Evolutionary conservation across 306 rosid genomes (phyloP), one percentile per base, ranked within the genome.

Genomic region (Rosa lucieae): DNA sequence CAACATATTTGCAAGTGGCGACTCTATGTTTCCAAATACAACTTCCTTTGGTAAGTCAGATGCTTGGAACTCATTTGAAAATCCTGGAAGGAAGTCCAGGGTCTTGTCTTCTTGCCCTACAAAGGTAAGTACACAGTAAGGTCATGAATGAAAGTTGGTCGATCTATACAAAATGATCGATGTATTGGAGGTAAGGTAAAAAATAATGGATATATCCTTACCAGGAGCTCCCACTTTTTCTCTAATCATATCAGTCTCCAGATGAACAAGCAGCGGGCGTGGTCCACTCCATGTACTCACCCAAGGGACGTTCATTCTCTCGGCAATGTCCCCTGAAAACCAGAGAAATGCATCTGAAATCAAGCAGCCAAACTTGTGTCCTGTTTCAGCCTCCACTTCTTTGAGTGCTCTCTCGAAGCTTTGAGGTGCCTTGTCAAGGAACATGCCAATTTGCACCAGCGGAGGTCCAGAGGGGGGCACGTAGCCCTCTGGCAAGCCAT

Each of bases 331-430:
- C 2, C 12, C 44, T 12, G 35, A 17, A 17, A 65, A 65, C 70
- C 70, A 65, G n/a, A 65, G 44, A 9, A 65, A 65, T 8, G 70
- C 70, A 65, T 65, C 70, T 0, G 70, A 32, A 6, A 65, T 65
- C 46, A 65, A 65, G 70, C 70, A 65, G 44, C 44, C 5, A 46
- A 65, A 65, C 46, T 65, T 65, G 70, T 65, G 20, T 65, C 70
- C 70, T 6, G 70, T 32, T 65, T 35, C 46, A 37, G 70, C 70
- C 46, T 65, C 70, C 21, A 65, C 23, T 26, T 65, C 70, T 65
- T 10, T 8, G 47, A 43, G 10, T 65, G 44, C 70, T 5, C 12
- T 65, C 70, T 37, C 23, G 5, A 32, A 32, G 35, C 35, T 32
- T 32, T 23, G 26, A 23, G 26, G 26, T 23, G 26, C 26, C 26